phyloP scores from a whole-genome alignment of 1,284 basidiomycete genomes.

The Laetiporus sulphureus region DNA sequence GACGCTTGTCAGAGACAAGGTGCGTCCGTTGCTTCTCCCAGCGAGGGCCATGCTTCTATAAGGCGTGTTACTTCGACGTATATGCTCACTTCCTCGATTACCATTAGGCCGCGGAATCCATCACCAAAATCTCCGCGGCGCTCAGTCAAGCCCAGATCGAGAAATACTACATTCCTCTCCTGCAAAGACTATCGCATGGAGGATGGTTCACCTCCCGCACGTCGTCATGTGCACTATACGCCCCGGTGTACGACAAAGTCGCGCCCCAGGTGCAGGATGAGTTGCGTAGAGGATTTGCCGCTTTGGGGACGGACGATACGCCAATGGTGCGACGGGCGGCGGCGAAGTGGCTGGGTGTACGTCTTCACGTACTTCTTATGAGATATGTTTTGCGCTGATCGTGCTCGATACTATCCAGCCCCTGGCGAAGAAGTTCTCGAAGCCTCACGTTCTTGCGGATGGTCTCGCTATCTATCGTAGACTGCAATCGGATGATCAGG shows the following conservation, averaged over 20 bases:
- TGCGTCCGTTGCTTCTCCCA: conserved; percentile 33
- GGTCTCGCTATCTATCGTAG: conserved; percentile 92
- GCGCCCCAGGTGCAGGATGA: conserved; percentile 79
- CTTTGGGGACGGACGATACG: conserved; percentile 90
- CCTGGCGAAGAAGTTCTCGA: conserved; percentile 71
- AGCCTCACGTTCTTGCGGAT: conserved; percentile 81
- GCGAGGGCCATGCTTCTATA: too few species aligned
- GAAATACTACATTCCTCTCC: conserved; percentile 86
- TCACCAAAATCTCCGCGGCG: conserved; percentile 84
- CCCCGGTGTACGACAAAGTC: conserved; percentile 86
- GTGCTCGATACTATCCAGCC: conserved; percentile 38
- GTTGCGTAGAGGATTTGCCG: conserved; percentile 80
- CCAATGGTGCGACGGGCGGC: conserved; percentile 98
- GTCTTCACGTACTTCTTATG: conserved; percentile 27
- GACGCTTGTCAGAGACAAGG: conserved; percentile 98
- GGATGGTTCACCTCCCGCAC: conserved; percentile 99
- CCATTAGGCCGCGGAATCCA: conserved; percentile 87
- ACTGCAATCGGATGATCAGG: conserved; percentile 95
- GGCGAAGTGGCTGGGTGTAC: conserved; percentile 91
- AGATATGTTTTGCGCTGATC: conserved; percentile 8
- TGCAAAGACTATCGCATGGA: conserved; percentile 85
- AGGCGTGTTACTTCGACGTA: too few species aligned
- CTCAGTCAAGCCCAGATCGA: conserved; percentile 83
- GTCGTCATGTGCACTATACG: conserved; percentile 91
- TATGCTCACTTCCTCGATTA: background rate